Conservation (phyloP, 495 filamentous ascomycete species). For the Penicillium maclennaniae region DNA sequence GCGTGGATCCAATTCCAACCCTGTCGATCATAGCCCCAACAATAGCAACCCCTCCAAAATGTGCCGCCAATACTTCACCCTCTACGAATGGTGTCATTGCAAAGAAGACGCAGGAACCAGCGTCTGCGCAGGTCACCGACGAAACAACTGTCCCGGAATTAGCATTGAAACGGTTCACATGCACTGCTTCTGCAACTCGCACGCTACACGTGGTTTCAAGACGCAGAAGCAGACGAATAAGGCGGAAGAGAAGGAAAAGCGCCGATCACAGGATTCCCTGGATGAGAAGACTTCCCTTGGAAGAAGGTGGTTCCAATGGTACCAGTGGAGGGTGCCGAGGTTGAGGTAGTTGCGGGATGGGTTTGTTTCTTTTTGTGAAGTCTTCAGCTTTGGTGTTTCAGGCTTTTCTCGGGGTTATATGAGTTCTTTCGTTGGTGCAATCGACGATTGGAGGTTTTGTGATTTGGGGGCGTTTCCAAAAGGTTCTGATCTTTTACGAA, state of each 20-base stretch:
- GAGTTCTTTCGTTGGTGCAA: background rate
- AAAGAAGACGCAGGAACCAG: slow-evolving; percentile 38
- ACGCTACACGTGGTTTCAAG: slow-evolving; percentile 38
- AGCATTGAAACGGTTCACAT: slow-evolving; percentile 41
- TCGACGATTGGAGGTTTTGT: background rate
- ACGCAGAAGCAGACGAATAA: slow-evolving; percentile 33
- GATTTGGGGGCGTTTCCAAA: background rate
- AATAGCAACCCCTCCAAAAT: slow-evolving; percentile 19
- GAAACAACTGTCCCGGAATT: slow-evolving; percentile 33
- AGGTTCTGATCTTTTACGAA: background rate
- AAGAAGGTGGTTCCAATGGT: slow-evolving; percentile 33
- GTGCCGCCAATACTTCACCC: slow-evolving; percentile 42
- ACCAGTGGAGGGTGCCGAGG: slow-evolving; percentile 27
- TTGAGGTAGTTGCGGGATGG: slow-evolving; percentile 21
- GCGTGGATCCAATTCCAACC: background rate
- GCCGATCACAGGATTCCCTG: slow-evolving; percentile 22
- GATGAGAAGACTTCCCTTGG: slow-evolving; percentile 31
- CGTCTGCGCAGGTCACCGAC: slow-evolving; percentile 27
- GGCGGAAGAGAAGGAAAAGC: slow-evolving; percentile 22
- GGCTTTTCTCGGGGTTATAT: background rate
- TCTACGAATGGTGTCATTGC: slow-evolving; percentile 46
- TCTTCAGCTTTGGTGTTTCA: slow-evolving; percentile 20
- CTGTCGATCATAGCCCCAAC: background rate
- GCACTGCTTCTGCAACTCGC: slow-evolving; percentile 44
- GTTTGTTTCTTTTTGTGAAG: slow-evolving; percentile 1